phyloP scores from a whole-genome alignment of 2,329 filamentous ascomycete genomes.

The Beauveria caledonica region DNA sequence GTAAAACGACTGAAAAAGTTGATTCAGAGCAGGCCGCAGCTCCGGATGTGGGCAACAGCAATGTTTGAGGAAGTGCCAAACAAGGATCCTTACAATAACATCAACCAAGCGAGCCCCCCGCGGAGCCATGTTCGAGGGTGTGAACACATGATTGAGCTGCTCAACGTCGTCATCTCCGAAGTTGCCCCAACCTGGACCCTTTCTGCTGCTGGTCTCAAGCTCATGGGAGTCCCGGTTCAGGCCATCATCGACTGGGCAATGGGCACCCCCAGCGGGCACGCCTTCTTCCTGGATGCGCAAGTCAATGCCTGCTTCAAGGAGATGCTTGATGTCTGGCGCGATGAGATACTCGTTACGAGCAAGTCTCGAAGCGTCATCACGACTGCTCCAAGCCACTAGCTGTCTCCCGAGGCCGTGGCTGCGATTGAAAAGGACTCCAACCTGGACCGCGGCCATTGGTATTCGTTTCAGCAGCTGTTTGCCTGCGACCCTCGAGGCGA shows the following conservation, averaged over 20 bases:
- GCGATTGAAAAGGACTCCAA: conserved; percentile 17
- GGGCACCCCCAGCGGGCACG: conserved; percentile 44
- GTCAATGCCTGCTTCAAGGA: conserved; percentile 45
- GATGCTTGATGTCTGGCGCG: conserved; percentile 38
- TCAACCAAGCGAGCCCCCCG: conserved; percentile 5
- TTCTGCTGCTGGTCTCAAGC: conserved; percentile 19
- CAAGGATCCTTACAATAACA: conserved; percentile 16
- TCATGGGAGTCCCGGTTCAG: conserved; percentile 49
- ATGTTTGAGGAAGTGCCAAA: conserved; percentile 18
- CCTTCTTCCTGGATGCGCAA: conserved; percentile 43
- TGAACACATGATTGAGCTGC: conserved; percentile 17
- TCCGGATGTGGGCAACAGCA: conserved; percentile 18
- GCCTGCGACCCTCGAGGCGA: conserved; percentile 14
- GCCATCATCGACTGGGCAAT: conserved; percentile 53
- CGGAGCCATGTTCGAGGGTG: conserved; percentile 15
- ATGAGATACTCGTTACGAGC: conserved; percentile 20
- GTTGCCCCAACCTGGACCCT: conserved; percentile 17
- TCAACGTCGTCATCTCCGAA: conserved; percentile 14
- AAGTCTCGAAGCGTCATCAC: conserved; percentile 12
- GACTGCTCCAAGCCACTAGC: conserved; percentile 14
- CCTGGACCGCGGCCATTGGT: not conserved
- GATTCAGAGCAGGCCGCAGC: conserved; percentile 14
- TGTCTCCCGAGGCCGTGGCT: conserved; percentile 13
- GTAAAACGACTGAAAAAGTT: conserved; percentile 3
- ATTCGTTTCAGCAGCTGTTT: conserved; percentile 16